Percentiles rank a stretch among this genome's conserved stretches.
phyloP scores from a whole-genome alignment of 1,139 yeast genomes.

The Saccharomycopsis crataegensis region DNA sequence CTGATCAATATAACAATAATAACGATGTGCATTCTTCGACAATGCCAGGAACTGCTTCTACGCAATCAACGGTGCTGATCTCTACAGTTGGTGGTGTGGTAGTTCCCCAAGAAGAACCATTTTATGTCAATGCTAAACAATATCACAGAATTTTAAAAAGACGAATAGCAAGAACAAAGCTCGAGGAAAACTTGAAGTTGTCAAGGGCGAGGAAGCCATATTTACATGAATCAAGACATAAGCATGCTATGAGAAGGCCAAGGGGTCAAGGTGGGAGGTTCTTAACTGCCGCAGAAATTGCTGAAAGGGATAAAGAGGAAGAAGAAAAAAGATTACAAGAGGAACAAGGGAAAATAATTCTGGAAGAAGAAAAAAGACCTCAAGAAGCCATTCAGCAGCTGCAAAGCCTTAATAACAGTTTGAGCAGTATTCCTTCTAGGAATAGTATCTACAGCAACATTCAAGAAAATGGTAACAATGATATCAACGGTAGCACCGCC shows the following conservation, averaged over 20 bases:
- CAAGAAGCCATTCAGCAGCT: not conserved
- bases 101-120: constrained; percentile 66
- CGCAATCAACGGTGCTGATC: not conserved
- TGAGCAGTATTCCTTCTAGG: not conserved
- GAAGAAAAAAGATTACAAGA: constrained; percentile 30
- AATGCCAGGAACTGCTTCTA: not conserved
- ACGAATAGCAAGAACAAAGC: constrained; percentile 85
- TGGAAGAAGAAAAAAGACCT: not conserved
- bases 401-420: not conserved
- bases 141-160: constrained; percentile 91
- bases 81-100: constrained; percentile 19
- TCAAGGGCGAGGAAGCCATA: constrained; percentile 92
- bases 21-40: not conserved
- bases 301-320: constrained; percentile 63
- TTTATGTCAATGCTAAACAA: constrained; percentile 96
- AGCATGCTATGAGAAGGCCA: constrained; percentile 98
- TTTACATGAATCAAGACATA: constrained; percentile 93
- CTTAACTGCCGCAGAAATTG: constrained; percentile 93
- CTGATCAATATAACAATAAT: not conserved
- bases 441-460: not conserved
- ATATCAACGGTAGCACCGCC: not conserved
- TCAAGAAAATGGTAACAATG: not conserved
- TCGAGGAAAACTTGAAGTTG: constrained; percentile 81
- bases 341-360: not conserved
- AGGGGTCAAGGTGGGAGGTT: constrained; percentile 98